These are phyloP conservation scores for Chenopodium quinoa DNA, from an alignment of 148 eudicot genomes.

Conservation along the genomic window DNA sequence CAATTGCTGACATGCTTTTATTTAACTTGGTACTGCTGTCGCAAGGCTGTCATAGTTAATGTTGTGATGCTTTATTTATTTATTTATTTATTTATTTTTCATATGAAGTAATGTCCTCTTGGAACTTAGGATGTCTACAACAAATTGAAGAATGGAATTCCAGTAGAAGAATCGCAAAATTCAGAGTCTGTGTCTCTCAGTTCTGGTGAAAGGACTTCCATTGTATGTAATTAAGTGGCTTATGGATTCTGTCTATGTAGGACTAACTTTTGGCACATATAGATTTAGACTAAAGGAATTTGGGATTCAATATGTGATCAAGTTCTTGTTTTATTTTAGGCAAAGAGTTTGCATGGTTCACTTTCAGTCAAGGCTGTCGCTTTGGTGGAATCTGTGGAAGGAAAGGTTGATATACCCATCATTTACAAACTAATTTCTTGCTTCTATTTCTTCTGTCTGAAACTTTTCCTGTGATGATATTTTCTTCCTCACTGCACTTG, in stretches of 20 bases:
- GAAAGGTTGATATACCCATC: slow-evolving; percentile 53
- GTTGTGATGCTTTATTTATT: neutral
- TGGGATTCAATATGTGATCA: slow-evolving; percentile 13
- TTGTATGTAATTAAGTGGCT: slow-evolving; percentile 45
- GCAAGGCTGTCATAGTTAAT: neutral
- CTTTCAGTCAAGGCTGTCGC: slow-evolving; percentile 66
- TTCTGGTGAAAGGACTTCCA: slow-evolving; percentile 67
- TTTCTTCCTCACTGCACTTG: neutral
- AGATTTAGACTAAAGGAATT: neutral
- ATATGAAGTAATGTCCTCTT: slow-evolving; percentile 1
- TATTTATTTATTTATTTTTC: neutral
- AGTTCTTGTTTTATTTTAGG: slow-evolving; percentile 43
- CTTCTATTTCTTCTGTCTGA: neutral
- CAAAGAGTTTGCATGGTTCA: slow-evolving; percentile 66
- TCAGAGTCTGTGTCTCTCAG: slow-evolving; percentile 49
- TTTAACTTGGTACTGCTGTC: slow-evolving; percentile 52
- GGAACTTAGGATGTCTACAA: slow-evolving; percentile 62
- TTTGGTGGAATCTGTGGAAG: slow-evolving; percentile 80
- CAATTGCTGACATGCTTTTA: slow-evolving; percentile 66
- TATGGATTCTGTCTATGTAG: slow-evolving; percentile 2
- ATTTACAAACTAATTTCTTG: neutral
- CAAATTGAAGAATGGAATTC: slow-evolving; percentile 84
- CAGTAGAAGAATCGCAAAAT: slow-evolving; percentile 65
- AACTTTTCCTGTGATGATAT: neutral
- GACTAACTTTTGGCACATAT: slow-evolving; percentile 2